Percentiles rank a stretch among this genome's conserved stretches.
Evolutionary conservation across 2,329 filamentous ascomycete species (phyloP).

Genomic region (Colletotrichum spaethianum): DNA sequence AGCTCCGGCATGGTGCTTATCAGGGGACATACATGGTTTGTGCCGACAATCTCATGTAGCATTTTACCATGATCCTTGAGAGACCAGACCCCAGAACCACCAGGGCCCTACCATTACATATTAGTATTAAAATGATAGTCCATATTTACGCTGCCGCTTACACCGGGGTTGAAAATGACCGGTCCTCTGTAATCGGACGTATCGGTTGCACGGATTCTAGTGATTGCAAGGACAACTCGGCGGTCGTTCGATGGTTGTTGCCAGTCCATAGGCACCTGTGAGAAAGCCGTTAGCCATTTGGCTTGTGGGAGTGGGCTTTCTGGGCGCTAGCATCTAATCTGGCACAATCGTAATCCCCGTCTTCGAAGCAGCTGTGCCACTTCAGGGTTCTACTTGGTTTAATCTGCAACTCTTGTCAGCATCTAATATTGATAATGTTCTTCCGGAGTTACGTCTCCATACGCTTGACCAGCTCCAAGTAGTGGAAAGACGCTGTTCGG

Average conservation of each 20-base stretch:
- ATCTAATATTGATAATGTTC: too few relatives aligned
- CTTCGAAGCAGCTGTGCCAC: slow-evolving; percentile 52
- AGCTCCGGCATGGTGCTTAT: too few relatives aligned
- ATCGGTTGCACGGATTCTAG: slow-evolving; percentile 51
- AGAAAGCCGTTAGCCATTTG: slow-evolving; percentile 42
- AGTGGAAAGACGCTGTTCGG: not conserved
- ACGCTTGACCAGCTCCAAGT: slow-evolving; percentile 37
- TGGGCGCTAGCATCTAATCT: slow-evolving; percentile 49
- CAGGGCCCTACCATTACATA: slow-evolving; percentile 57
- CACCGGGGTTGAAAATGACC: slow-evolving; percentile 54
- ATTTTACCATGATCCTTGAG: slow-evolving; percentile 49
- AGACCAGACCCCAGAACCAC: slow-evolving; percentile 60
- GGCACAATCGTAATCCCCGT: slow-evolving; percentile 49
- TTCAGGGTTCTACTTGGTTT: slow-evolving; percentile 47
- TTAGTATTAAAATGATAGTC: slow-evolving; percentile 2
- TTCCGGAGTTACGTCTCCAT: not conserved
- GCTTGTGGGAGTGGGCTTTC: not conserved
- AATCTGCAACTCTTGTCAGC: slow-evolving; percentile 52
- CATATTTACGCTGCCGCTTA: slow-evolving; percentile 38
- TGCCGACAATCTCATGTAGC: slow-evolving; percentile 61
- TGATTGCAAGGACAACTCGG: slow-evolving; percentile 51
- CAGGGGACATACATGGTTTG: slow-evolving; percentile 58
- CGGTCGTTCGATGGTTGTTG: slow-evolving; percentile 46
- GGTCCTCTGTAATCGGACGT: slow-evolving; percentile 46
- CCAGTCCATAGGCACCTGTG: slow-evolving; percentile 56